Evolutionary conservation across 257 asterid genomes (phyloP).

Genomic region (Haberlea rhodopensis): DNA sequence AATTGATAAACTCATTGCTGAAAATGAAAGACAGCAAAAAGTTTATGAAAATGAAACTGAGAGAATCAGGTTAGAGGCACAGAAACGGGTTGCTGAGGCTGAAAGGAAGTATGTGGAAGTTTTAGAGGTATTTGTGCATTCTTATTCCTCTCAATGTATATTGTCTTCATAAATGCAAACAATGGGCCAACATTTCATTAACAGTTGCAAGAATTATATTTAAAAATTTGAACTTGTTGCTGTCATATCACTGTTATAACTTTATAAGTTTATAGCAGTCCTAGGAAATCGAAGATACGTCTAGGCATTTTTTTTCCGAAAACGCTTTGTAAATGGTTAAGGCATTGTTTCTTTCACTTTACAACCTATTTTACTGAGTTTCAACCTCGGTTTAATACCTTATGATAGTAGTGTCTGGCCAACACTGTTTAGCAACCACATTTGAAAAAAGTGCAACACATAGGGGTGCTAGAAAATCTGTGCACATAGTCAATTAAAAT

Average conservation of each 20-base stretch:
- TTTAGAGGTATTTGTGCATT: conserved; percentile 59
- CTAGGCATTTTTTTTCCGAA: background rate
- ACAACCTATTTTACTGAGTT: too few species aligned
- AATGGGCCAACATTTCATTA: conserved; percentile 10
- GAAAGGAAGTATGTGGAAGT: conserved; percentile 77
- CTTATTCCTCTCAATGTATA: conserved; percentile 15
- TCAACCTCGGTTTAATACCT: background rate
- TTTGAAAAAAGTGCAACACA: background rate
- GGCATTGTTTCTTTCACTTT: too few species aligned
- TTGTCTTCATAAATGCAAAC: conserved; percentile 16
- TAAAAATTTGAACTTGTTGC: conserved; percentile 5
- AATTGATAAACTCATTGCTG: too few species aligned
- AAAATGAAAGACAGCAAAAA: too few species aligned
- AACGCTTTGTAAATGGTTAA: conserved; percentile 21
- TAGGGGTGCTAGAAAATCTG: background rate
- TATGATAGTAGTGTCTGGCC: too few species aligned
- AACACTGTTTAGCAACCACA: too few species aligned
- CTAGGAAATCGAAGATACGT: background rate
- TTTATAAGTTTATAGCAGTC: background rate
- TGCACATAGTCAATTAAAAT: background rate
- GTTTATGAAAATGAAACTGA: too few species aligned
- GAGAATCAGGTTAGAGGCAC: conserved; percentile 84
- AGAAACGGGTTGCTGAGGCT: conserved; percentile 67
- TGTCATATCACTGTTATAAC: background rate
- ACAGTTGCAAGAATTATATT: conserved; percentile 9